Evolutionary conservation across 1,139 yeast genomes (phyloP).

Genomic region (Lodderomyces oxycetoniae): DNA sequence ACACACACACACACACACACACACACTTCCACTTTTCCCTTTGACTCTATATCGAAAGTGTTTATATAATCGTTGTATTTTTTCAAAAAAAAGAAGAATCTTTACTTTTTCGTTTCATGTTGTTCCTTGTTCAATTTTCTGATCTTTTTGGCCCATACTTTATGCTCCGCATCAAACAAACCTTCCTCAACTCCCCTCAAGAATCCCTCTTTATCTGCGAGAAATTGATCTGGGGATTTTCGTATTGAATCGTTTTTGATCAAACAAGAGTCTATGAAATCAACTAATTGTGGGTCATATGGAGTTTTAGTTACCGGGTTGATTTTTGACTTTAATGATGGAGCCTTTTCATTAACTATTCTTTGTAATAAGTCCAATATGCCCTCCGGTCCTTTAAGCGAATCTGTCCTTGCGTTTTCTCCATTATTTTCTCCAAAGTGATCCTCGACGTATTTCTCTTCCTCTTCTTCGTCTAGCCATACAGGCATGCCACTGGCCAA

Average conservation of each 20-base stretch:
- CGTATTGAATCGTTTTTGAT: constrained; percentile 59
- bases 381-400: constrained; percentile 61
- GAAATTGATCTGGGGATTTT: constrained; percentile 57
- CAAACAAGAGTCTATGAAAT: constrained; percentile 67
- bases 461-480: constrained; percentile 30
- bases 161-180: constrained; percentile 39
- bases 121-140: constrained; percentile 20
- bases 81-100: background rate
- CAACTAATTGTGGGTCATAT: constrained; percentile 45
- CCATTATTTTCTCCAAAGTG: background rate
- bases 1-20: no score
- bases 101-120: constrained; percentile 4
- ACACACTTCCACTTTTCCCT: no score
- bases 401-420: background rate
- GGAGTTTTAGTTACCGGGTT: constrained; percentile 23
- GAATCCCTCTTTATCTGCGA: constrained; percentile 38
- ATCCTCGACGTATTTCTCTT: background rate
- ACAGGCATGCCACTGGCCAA: constrained; percentile 70
- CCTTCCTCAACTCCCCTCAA: constrained; percentile 40
- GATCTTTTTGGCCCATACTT: constrained; percentile 47
- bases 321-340: constrained; percentile 43
- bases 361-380: constrained; percentile 85
- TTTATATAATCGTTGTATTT: no score
- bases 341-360: constrained; percentile 91
- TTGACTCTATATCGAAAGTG: no score